phyloP scores from a whole-genome alignment of 176 grass and related monocot genomes.

The Urochloa ruziziensis region DNA sequence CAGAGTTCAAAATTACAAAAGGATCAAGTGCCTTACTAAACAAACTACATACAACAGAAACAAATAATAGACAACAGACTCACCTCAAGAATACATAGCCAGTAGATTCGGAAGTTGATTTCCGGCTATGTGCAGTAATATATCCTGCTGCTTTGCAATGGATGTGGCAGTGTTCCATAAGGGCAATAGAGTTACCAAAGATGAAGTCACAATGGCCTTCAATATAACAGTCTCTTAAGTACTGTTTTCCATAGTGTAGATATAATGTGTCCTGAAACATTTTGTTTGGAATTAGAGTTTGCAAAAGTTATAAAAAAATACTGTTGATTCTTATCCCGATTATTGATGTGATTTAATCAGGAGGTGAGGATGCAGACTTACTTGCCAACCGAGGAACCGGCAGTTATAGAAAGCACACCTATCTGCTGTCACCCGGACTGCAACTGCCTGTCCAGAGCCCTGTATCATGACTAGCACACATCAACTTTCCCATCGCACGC shows the following conservation, averaged over 20 bases:
- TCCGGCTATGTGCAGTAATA: conserved; percentile 96
- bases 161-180: conserved; percentile 95
- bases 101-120: conserved; percentile 87
- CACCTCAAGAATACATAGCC: conserved; percentile 96
- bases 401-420: conserved; percentile 90
- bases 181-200: conserved; percentile 88
- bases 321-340: not conserved
- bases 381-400: conserved; percentile 96
- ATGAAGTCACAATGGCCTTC: conserved; percentile 98
- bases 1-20: not conserved
- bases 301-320: not conserved
- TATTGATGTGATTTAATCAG: not conserved
- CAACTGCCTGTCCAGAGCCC: conserved; percentile 94
- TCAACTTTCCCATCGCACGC: conserved; percentile 21
- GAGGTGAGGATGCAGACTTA: conserved; percentile 19
- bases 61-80: not conserved
- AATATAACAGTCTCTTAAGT: conserved; percentile 92
- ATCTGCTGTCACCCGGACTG: conserved; percentile 86
- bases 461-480: conserved; percentile 31
- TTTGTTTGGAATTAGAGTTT: conserved; percentile 7
- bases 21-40: not conserved
- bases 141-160: conserved; percentile 85
- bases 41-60: not conserved
- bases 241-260: conserved; percentile 94
- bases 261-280: conserved; percentile 84